Evolutionary conservation across 2,329 filamentous ascomycete species (phyloP), one percentile per base, ranked within the genome.

Genomic region (Diplodia intermedia): DNA sequence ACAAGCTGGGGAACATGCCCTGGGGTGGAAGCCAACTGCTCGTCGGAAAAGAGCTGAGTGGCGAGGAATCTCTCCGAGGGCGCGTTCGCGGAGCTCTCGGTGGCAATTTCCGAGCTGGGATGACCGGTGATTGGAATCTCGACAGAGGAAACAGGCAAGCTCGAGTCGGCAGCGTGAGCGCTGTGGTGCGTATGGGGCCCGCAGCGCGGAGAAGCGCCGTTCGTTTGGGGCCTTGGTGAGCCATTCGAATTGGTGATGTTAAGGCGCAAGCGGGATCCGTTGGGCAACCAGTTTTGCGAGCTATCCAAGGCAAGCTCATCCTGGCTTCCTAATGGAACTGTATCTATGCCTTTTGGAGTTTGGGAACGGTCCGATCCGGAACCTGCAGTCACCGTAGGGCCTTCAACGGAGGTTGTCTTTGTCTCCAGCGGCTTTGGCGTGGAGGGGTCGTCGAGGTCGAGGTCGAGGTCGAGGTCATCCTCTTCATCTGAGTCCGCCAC

Each of bases 401-500:
- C 15, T 26, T 18, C 31, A 50, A 38, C n/a, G 31, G 29, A 7
- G 3, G 47, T 5, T 38, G 60, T 38, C 7, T 31, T 18, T 38
- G 47, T 8, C 43, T 38, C 60, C 20, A 18, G 47, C 12, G n/a
- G 47, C 14, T 52, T 50, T 6, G 47, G 18, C 18, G 29, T 31
- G 29, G 20, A 52, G 43, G 7, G 31, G 31, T 33, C 31, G 7
- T 33, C 31, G 31, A 33, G 31, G 31, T 38, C 36, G 47, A 20
- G 15, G n/a, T 52, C 31, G 18, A 63, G 60, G 15, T 60, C 65
- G 23, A 71, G 62, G 65, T 77, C 76, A 56, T 82, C 82, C 62
- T 84, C 82, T 68, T 83, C 83, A 77, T 85, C 83, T 69, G 83
- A 84, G 75, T 84, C 83, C 76, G 78, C 79, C 71, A 84, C 83